Conservation (phyloP, 116 monocot genomes). For the Papilionanthe hybrid region DNA sequence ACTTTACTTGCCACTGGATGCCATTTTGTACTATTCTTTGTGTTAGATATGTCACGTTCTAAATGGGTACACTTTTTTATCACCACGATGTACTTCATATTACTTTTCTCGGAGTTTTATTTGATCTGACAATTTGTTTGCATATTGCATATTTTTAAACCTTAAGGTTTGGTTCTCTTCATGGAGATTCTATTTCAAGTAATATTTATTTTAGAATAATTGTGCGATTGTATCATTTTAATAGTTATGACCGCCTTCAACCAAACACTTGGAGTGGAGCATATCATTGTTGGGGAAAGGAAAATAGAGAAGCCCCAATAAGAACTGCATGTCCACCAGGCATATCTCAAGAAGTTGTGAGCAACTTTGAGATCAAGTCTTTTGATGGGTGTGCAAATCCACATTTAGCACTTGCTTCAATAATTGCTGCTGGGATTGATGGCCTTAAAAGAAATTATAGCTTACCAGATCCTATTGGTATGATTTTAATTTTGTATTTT, state of each 20-base stretch:
- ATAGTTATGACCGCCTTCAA: conserved; percentile 88
- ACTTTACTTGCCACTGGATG: not conserved
- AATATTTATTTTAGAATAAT: not conserved
- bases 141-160: not conserved
- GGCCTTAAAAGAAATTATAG: conserved; percentile 64
- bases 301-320: conserved; percentile 92
- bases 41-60: not conserved
- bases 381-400: conserved; percentile 96
- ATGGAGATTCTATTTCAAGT: not conserved
- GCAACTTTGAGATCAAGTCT: conserved; percentile 95
- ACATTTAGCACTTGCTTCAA: conserved; percentile 71
- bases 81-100: not conserved
- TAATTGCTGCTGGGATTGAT: conserved; percentile 86
- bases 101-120: not conserved
- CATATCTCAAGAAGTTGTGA: conserved; percentile 46
- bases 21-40: not conserved
- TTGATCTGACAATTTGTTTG: conserved; percentile 5
- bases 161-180: not conserved
- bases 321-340: conserved; percentile 86
- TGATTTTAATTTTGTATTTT: conserved; percentile 10
- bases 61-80: not conserved
- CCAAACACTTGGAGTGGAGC: conserved; percentile 99
- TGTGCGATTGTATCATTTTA: conserved; percentile 1
- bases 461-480: conserved; percentile 83
- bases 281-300: conserved; percentile 91